A percentile compares a stretch with the other conserved stretches of the same genome.
phyloP scores from a whole-genome alignment of 495 filamentous ascomycete species.

The Letharia columbiana region DNA sequence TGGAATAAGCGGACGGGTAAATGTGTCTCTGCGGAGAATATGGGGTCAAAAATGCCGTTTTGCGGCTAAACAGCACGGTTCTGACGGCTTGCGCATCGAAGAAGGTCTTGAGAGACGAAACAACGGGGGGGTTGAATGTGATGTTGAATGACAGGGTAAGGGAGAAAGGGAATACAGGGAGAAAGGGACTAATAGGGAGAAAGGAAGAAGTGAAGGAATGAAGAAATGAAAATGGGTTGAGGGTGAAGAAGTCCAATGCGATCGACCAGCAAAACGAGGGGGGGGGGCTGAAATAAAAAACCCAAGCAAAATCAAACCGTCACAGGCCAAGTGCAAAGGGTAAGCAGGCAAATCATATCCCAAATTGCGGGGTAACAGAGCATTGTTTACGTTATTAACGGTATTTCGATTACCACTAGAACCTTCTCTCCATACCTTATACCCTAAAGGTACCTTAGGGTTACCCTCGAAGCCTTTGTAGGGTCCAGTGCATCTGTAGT shows the following conservation, averaged over 20 bases:
- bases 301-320: background rate
- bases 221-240: background rate
- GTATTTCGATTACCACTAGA: background rate
- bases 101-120: background rate
- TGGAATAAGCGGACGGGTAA: conserved; percentile 17
- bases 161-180: background rate
- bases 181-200: background rate
- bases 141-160: background rate
- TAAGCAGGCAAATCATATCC: background rate
- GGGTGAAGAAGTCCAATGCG: background rate
- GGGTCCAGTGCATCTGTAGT: no score
- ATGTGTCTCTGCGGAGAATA: conserved; percentile 15
- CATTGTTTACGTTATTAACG: background rate
- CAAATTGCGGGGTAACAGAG: conserved; percentile 12
- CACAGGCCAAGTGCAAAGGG: background rate
- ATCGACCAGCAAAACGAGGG: conserved; percentile 9
- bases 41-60: background rate
- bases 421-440: background rate
- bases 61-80: conserved; percentile 11
- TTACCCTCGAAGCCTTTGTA: no score
- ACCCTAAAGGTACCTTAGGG: no score
- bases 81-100: conserved; percentile 14
- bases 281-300: conserved; percentile 1
- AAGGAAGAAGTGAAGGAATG: background rate
- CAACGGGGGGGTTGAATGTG: background rate